Percentiles rank a stretch among this genome's conserved stretches.
phyloP scores from a whole-genome alignment of 169 alveolate genomes.

The Cryptosporidium sp. region DNA sequence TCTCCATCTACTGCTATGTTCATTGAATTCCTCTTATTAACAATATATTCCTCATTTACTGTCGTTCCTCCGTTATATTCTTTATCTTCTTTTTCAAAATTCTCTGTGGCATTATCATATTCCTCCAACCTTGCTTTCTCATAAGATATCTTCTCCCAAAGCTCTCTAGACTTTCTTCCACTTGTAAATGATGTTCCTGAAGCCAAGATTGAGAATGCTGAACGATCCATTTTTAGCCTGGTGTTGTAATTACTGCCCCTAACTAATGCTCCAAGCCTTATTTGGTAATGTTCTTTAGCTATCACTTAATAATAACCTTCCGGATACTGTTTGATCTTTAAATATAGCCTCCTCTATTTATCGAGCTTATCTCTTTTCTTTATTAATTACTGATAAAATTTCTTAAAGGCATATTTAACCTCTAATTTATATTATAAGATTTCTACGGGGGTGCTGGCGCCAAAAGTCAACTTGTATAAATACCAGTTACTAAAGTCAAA shows the following conservation, averaged over 20 bases:
- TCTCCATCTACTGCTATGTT: constrained; percentile 65
- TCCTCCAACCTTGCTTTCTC: constrained; percentile 22
- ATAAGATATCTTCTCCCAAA: constrained; percentile 56
- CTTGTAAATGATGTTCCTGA: constrained; percentile 65
- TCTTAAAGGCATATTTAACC: background rate
- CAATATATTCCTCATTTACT: background rate
- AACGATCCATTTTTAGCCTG: background rate
- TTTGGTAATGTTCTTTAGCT: too few relatives aligned
- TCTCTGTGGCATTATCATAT: background rate
- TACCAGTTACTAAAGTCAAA: background rate
- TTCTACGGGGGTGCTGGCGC: background rate
- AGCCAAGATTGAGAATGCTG: constrained; percentile 63
- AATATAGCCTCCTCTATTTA: background rate
- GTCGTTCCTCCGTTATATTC: background rate
- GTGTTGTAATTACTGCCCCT: background rate
- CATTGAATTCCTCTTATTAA: constrained; percentile 19
- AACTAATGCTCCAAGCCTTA: background rate
- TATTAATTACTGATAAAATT: background rate
- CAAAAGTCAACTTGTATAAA: background rate
- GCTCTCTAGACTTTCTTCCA: constrained; percentile 58
- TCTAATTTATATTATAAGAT: constrained; percentile 15
- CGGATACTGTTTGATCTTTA: background rate
- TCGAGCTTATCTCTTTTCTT: background rate
- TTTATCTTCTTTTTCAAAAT: background rate
- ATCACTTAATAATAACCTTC: background rate